Conservation (phyloP, 768 basidiomycete genomes). For the Termitomyces sp. region DNA sequence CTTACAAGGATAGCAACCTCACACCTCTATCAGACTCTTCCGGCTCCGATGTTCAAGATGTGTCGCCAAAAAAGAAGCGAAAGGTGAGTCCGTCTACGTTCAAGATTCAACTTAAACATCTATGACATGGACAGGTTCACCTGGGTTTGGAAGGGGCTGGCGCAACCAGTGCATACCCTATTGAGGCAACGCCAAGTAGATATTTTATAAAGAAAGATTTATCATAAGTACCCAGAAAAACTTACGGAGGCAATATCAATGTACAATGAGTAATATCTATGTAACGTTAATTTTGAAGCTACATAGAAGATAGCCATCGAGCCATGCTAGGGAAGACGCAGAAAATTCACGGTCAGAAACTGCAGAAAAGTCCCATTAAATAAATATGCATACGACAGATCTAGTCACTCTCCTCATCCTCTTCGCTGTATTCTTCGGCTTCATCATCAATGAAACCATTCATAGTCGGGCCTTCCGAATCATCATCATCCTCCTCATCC, state of each 20-base stretch:
- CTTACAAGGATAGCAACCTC: constrained; percentile 18
- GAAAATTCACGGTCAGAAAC: not conserved
- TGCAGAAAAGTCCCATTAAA: not conserved
- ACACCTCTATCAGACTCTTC: constrained; percentile 21
- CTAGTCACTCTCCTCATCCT: constrained; percentile 49
- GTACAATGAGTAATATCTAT: too few relatives aligned
- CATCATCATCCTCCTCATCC: constrained; percentile 42
- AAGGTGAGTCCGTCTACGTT: not conserved
- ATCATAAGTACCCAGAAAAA: not conserved
- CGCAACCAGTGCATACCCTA: not conserved
- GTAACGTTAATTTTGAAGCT: too few relatives aligned
- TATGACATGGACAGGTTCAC: not conserved
- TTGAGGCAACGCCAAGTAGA: not conserved
- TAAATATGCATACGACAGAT: constrained; percentile 11
- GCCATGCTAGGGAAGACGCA: too few relatives aligned
- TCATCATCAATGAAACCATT: constrained; percentile 65
- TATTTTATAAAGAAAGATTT: not conserved
- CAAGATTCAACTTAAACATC: not conserved
- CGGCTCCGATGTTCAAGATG: constrained; percentile 4
- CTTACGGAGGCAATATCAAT: not conserved
- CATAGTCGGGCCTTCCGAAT: constrained; percentile 40
- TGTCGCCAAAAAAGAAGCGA: not conserved
- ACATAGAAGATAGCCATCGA: too few relatives aligned
- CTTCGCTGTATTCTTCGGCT: constrained; percentile 51
- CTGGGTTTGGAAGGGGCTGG: too few relatives aligned